Evolutionary conservation across 352 stramenopile species (phyloP), one percentile per base, ranked within the genome.

Genomic region (Phytophthora melonis): DNA sequence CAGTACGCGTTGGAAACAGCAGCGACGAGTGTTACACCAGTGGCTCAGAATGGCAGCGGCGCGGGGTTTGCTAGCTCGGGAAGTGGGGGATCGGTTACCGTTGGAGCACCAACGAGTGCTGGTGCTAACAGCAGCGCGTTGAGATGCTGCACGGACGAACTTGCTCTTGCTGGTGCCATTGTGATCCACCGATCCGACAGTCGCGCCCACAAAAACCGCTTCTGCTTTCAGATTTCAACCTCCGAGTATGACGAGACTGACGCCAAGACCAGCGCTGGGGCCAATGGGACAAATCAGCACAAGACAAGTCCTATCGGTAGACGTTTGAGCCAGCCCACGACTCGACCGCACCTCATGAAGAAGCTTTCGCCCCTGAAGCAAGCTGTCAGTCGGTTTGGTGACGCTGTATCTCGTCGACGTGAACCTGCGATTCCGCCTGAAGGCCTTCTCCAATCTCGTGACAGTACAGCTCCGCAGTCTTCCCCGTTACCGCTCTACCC

Each of bases 211-310:
- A 92, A 90, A 59, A 90, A 93, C 43, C 83, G 82, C 1, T 94
- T 89, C 54, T 95, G 87, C 43, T 95, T 95, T 63, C 88, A 95
- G 56, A 91, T 95, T 23, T 91, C 88, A 3, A 92, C 82, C 9
- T 82, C 83, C 1, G 82, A 87, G 58, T 82, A 86, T 5, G 72
- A 84, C 50, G 75, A 78, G 18, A 45, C 23, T 23, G 68, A 78
- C 39, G 9, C 56, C 19, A 78, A 72, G n/a, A 25, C 13, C 18
- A 72, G 62, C 19, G 19, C 55, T 14, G 64, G 34, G 11, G 18
- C 16, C 19, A 71, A 50, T 52, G 54, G 54, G 56, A 32, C 18
- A 11, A 72, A 54, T 23, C 57, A 70, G 19, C 57, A 69, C 7
- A 82, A 78, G 67, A 25, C 39, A 39, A 79, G 72, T n/a, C 72